phyloP scores from a whole-genome alignment of 1,139 yeast species.

The Candida gigantensis region DNA sequence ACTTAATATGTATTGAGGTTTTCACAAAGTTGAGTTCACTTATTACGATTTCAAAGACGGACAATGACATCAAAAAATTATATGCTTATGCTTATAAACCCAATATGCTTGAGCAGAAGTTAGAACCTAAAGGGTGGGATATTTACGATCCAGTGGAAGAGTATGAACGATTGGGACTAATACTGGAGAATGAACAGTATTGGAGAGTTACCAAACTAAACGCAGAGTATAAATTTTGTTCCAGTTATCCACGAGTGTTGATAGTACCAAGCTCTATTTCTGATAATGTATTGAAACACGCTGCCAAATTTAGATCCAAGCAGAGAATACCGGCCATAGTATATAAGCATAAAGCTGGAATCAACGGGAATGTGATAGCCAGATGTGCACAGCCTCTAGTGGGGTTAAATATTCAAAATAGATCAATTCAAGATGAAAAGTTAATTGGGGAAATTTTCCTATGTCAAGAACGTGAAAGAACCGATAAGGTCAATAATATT shows the following conservation, averaged over 20 bases:
- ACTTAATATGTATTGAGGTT: conserved; percentile 64
- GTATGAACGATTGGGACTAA: conserved; percentile 64
- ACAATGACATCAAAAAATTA: conserved; percentile 42
- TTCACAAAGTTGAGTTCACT: conserved; percentile 69
- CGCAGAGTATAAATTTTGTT: conserved; percentile 63
- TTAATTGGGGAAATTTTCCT: conserved; percentile 71
- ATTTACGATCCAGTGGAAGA: conserved; percentile 65
- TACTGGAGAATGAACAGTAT: conserved; percentile 19
- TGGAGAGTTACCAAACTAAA: conserved; percentile 80
- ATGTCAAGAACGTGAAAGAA: conserved; percentile 39
- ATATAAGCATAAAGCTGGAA: conserved; percentile 59
- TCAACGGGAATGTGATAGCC: conserved; percentile 77
- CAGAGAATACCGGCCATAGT: conserved; percentile 80
- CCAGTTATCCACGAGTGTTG: conserved; percentile 69
- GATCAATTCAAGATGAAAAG: conserved; percentile 91
- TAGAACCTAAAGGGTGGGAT: conserved; percentile 65
- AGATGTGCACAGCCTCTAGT: conserved; percentile 93
- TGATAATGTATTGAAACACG: conserved; percentile 80
- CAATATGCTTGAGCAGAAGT: conserved; percentile 62
- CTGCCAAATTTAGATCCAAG: conserved; percentile 83
- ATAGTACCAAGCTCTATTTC: conserved; percentile 76
- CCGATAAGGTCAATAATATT: conserved; percentile 18
- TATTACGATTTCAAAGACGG: conserved; percentile 44
- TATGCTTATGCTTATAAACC: conserved; percentile 53
- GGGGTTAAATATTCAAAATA: conserved; percentile 75